Evolutionary conservation across 306 rosid species (phyloP), one percentile per base, ranked within the genome.

Genomic region (Castanea crenata): DNA sequence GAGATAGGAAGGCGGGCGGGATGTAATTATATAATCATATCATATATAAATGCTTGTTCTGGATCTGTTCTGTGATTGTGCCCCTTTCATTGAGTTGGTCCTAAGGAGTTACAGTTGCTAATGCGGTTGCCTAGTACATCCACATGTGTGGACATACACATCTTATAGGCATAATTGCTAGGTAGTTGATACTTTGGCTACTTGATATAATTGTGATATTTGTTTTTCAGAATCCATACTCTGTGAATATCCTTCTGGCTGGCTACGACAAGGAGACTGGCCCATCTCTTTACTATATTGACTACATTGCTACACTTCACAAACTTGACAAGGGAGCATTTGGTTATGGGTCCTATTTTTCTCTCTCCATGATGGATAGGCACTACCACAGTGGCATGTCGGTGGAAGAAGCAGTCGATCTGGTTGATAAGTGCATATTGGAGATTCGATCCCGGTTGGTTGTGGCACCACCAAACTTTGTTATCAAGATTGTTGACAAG

Each of bases 251-350:
- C 55, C 97, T 92, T 75, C 84, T 94, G 84, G 97, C 98, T 81
- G 98, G 98, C 52, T 94, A 86, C 59, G 98, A 94, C 86, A 91
- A 94, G 82, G 97, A 94, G 83, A 90, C 91, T 0, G 98, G 97
- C 1, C 93, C 97, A 46, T 84, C 92, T 64, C 91, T 94, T n/a
- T 94, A 83, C 89, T 94, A 92, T 61, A 86, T 94, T 13, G 98
- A 94, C 76, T 94, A 94, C 89, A 92, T 94, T 76, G 97, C 98
- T 56, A 86, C 98, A 8, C 94, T 95, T 54, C 99, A 95, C 97
- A 95, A 95, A 90, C 94, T 95, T 85, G 98, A 95, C 56, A 95
- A 90, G 88, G 99, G 96, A 61, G 98, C 99, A 69, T 95, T 93
- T 73, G 99, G 99, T 44, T 95, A 93, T 61, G 99, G 97, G 4